Conservation (phyloP, 2,329 filamentous ascomycete species). For the Blastomyces emzantsi region DNA sequence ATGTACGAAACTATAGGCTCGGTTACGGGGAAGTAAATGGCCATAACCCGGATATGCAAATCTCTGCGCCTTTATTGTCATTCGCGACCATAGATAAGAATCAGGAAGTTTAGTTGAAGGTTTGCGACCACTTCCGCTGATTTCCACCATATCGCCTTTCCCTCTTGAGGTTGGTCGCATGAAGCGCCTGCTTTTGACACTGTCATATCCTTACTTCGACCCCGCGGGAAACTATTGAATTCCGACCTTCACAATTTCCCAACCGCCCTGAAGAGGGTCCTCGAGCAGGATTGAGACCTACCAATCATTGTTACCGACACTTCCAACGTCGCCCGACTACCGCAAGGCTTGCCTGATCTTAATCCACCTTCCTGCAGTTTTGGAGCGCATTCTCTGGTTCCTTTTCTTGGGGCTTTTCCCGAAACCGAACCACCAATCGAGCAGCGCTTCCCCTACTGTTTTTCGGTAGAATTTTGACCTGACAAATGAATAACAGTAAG, state of each 20-base stretch:
- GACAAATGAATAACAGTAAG: constrained; percentile 22
- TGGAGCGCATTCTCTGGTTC: constrained; percentile 6
- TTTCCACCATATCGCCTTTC: background rate
- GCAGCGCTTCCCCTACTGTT: constrained; percentile 8
- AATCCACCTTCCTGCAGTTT: constrained; percentile 4
- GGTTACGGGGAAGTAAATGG: background rate
- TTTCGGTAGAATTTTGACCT: constrained; percentile 9
- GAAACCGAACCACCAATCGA: constrained; percentile 16
- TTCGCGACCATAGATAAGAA: background rate
- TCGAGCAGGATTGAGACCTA: constrained; percentile 3
- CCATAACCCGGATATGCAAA: background rate
- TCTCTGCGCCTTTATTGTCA: background rate
- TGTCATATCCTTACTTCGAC: background rate
- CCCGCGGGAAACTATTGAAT: background rate
- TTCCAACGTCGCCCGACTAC: constrained; percentile 11
- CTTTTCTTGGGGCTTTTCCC: constrained; percentile 9
- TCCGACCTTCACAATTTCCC: background rate
- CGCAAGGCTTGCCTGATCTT: constrained; percentile 7
- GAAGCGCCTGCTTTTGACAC: background rate
- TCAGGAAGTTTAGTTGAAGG: background rate
- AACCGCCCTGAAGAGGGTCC: background rate
- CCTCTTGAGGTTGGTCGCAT: constrained; percentile 1
- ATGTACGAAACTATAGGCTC: background rate
- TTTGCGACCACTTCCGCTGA: background rate
- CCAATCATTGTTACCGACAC: constrained; percentile 13